Evolutionary conservation across 495 filamentous ascomycete species (phyloP).

Genomic region (Xylaria castorea): DNA sequence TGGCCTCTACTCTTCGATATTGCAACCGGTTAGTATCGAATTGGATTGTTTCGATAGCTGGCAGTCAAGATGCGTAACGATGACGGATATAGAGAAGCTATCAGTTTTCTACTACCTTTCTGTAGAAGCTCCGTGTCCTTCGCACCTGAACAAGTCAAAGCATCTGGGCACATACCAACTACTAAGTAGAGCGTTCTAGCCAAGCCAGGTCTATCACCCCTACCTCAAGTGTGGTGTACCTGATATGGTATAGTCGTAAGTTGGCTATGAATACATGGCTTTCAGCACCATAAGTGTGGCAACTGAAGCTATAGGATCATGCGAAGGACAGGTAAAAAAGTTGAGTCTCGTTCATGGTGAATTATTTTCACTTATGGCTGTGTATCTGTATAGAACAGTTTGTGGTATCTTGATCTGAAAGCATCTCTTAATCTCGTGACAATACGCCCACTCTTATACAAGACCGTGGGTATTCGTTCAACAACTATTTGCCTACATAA

Average conservation of each 20-base stretch:
- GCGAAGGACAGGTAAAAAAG: background rate
- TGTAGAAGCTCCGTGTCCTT: background rate
- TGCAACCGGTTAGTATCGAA: background rate
- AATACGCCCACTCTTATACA: background rate
- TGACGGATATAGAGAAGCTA: background rate
- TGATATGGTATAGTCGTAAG: background rate
- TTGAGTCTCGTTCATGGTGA: background rate
- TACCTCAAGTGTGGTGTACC: no score
- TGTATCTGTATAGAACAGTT: background rate
- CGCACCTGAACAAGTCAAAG: background rate
- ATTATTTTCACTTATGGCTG: conserved; percentile 1
- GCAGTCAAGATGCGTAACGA: background rate
- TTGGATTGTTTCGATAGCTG: background rate
- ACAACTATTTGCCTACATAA: conserved; percentile 2
- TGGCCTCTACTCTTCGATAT: background rate
- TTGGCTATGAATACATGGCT: background rate
- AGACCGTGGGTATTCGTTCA: background rate
- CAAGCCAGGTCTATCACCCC: no score
- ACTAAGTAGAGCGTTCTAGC: background rate
- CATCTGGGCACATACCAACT: background rate
- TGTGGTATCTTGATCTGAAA: conserved; percentile 12
- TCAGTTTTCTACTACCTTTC: background rate
- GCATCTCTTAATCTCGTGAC: background rate
- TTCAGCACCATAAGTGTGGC: background rate
- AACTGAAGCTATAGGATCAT: background rate